phyloP scores from a whole-genome alignment of 2,329 filamentous ascomycete species.

The Cordyceps fumosorosea region DNA sequence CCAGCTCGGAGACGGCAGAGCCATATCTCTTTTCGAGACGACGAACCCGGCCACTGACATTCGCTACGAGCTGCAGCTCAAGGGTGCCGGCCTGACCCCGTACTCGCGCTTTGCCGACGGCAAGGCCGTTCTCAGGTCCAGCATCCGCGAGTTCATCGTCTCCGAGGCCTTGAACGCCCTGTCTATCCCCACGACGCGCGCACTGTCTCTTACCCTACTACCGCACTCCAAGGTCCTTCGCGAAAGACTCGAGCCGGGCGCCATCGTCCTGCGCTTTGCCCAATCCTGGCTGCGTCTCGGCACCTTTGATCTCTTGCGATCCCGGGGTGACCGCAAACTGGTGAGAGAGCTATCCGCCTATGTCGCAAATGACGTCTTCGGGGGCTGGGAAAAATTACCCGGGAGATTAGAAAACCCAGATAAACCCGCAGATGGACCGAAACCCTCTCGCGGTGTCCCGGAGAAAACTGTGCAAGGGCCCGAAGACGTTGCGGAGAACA shows the following conservation, averaged over 20 bases:
- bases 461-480: conserved; percentile 60
- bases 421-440: conserved; percentile 35
- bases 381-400: conserved; percentile 80
- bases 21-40: conserved; percentile 88
- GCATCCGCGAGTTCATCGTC: conserved; percentile 89
- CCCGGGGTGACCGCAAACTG: conserved; percentile 69
- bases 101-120: conserved; percentile 97
- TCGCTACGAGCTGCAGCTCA: conserved; percentile 87
- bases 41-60: conserved; percentile 65
- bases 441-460: conserved; percentile 45
- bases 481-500: conserved; percentile 66
- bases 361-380: conserved; percentile 78
- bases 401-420: conserved; percentile 47
- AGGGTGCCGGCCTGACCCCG: conserved; percentile 87
- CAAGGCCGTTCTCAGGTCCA: conserved; percentile 84
- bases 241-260: conserved; percentile 80
- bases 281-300: conserved; percentile 87
- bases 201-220: conserved; percentile 72
- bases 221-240: conserved; percentile 67
- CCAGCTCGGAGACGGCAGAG: conserved; percentile 88
- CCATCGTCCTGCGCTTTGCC: conserved; percentile 87
- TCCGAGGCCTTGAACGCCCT: conserved; percentile 85
- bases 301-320: conserved; percentile 89
- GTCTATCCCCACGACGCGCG: conserved; percentile 77
- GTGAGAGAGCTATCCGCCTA: conserved; percentile 74